Conservation (phyloP, 2,329 filamentous ascomycete genomes). For the Hypoxylon sp. region DNA sequence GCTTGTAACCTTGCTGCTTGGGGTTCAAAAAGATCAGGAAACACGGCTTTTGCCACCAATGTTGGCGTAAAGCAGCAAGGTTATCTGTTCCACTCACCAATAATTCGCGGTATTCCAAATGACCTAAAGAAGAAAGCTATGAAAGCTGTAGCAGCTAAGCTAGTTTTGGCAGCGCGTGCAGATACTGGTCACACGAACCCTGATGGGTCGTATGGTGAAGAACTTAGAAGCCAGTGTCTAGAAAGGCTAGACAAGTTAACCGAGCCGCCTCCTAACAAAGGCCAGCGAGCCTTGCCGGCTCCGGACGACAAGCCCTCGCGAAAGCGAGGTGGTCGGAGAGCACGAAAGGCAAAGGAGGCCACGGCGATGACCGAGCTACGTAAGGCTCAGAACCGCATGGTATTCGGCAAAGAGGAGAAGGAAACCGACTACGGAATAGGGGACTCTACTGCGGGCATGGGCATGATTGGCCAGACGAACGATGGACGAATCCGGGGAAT, state of each 20-base stretch:
- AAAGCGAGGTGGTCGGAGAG: constrained; percentile 91
- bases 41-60: constrained; percentile 88
- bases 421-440: constrained; percentile 92
- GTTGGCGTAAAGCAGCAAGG: constrained; percentile 92
- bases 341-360: constrained; percentile 95
- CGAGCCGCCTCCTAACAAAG: constrained; percentile 91
- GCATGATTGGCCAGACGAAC: constrained; percentile 93
- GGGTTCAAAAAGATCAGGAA: constrained; percentile 85
- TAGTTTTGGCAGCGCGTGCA: constrained; percentile 91
- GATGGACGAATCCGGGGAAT: constrained; percentile 90
- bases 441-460: constrained; percentile 87
- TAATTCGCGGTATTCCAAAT: constrained; percentile 86
- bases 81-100: constrained; percentile 91
- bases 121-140: constrained; percentile 95
- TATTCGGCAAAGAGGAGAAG: constrained; percentile 94
- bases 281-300: constrained; percentile 85
- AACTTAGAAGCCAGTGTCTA: constrained; percentile 85
- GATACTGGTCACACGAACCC: constrained; percentile 86
- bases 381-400: constrained; percentile 96
- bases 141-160: constrained; percentile 93
- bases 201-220: constrained; percentile 86
- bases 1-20: constrained; percentile 93
- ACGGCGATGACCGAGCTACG: constrained; percentile 96
- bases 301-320: constrained; percentile 95
- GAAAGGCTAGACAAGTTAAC: constrained; percentile 93